A percentile compares a stretch with the other conserved stretches of the same genome.
Evolutionary conservation across 306 rosid species (phyloP).

Genomic region (Ziziphus jujuba): DNA sequence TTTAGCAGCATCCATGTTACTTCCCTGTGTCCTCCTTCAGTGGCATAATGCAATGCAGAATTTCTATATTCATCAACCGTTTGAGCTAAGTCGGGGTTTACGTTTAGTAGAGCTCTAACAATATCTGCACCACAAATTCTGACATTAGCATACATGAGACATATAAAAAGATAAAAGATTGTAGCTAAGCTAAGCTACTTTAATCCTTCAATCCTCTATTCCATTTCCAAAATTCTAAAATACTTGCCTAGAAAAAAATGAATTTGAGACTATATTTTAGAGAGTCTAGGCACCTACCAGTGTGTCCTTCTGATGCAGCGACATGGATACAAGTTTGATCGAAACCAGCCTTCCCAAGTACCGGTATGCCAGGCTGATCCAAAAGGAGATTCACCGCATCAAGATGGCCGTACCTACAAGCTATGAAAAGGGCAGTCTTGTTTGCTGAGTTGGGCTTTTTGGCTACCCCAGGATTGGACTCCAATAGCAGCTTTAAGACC

Average conservation of each 20-base stretch:
- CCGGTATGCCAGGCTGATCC: constrained; percentile 29
- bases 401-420: constrained; percentile 60
- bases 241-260: neutral
- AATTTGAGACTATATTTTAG: neutral
- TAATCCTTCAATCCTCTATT: too few relatives aligned
- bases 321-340: constrained; percentile 55
- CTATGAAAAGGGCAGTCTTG: constrained; percentile 48
- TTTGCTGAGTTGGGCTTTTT: constrained; percentile 36
- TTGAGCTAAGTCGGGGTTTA: constrained; percentile 37
- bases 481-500: constrained; percentile 47
- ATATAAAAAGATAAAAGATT: neutral
- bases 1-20: constrained; percentile 48
- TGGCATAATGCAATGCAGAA: constrained; percentile 54
- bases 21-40: constrained; percentile 45
- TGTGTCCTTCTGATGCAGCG: constrained; percentile 65
- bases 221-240: neutral
- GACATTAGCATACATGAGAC: neutral
- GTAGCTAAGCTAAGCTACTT: neutral
- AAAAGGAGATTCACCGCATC: constrained; percentile 47
- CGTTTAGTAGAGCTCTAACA: constrained; percentile 52
- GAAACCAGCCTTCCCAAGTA: constrained; percentile 28
- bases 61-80: constrained; percentile 52
- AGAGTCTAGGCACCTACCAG: constrained; percentile 35
- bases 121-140: constrained; percentile 45
- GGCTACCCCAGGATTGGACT: constrained; percentile 44